A percentile compares a stretch with the other conserved stretches of the same genome.
Evolutionary conservation across 2,329 filamentous ascomycete species (phyloP).

Genomic region (Pseudopithomyces chartarum): DNA sequence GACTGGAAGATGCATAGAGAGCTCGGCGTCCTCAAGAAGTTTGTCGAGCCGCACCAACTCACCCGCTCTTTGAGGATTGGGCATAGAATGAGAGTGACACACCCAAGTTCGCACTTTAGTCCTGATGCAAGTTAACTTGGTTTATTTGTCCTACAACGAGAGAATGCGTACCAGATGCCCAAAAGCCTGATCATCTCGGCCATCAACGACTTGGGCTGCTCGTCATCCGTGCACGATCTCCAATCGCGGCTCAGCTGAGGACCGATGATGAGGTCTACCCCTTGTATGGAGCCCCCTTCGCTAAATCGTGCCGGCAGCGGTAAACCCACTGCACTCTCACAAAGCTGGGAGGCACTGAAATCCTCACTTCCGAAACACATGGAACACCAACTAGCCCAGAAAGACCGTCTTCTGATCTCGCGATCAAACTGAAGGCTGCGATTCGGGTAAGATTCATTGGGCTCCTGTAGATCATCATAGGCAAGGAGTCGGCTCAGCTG

Average conservation of each 20-base stretch:
- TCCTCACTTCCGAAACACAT: not conserved
- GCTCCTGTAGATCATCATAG: not conserved
- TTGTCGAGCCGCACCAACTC: not conserved
- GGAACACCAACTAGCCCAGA: not conserved
- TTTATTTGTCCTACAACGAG: not conserved
- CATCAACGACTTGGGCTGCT: not conserved
- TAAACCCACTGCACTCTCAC: not conserved
- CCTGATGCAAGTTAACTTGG: not conserved
- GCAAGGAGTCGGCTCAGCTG: not conserved
- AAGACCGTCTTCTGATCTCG: slow-evolving; percentile 2
- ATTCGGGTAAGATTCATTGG: not conserved
- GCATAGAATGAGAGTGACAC: too few relatives aligned
- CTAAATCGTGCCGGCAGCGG: not conserved
- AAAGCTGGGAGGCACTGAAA: not conserved
- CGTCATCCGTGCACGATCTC: not conserved
- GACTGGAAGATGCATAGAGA: not conserved
- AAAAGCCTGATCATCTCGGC: not conserved
- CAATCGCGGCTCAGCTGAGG: not conserved
- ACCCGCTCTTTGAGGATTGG: not conserved
- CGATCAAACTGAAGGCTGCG: not conserved
- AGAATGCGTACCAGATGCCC: not conserved
- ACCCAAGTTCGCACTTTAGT: not conserved
- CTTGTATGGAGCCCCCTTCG: not conserved
- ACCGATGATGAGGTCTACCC: not conserved
- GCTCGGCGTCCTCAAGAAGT: not conserved